Conservation (phyloP, 495 filamentous ascomycete species). For the Aspergillus homomorphus region DNA sequence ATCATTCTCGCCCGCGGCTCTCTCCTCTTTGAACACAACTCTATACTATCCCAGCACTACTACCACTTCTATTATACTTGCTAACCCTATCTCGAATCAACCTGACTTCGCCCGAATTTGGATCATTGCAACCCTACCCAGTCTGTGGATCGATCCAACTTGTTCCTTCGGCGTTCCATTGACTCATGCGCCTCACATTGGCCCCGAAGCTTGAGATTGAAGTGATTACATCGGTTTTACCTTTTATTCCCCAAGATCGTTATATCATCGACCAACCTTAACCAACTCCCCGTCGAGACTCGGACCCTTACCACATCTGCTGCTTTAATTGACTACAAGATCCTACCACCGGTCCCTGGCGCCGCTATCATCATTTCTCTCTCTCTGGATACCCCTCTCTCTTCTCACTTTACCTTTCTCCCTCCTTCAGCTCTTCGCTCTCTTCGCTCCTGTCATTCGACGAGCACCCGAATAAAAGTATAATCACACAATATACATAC, state of each 20-base stretch:
- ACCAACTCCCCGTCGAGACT: constrained; percentile 7
- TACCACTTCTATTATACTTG: constrained; percentile 7
- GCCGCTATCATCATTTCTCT: constrained; percentile 4
- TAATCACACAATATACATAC: constrained; percentile 15
- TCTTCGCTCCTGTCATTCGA: neutral
- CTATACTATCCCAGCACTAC: constrained; percentile 5
- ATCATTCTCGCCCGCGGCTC: neutral
- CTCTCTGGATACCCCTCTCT: neutral
- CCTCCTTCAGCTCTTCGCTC: neutral
- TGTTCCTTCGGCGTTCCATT: constrained; percentile 13
- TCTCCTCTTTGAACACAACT: neutral
- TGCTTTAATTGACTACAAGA: constrained; percentile 9
- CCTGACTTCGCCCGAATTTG: constrained; percentile 1
- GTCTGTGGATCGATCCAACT: constrained; percentile 11
- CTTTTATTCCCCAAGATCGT: constrained; percentile 11
- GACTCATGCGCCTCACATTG: constrained; percentile 10
- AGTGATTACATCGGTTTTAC: constrained; percentile 6
- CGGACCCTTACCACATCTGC: constrained; percentile 10
- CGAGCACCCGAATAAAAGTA: neutral
- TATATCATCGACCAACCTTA: constrained; percentile 23
- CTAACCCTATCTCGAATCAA: constrained; percentile 1
- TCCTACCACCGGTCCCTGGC: constrained; percentile 6
- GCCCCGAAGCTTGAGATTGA: constrained; percentile 1
- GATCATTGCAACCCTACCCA: constrained; percentile 16
- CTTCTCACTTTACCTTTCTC: constrained; percentile 1